Conservation (phyloP, 2,329 filamentous ascomycete genomes). For the Fusarium oxysporum region DNA sequence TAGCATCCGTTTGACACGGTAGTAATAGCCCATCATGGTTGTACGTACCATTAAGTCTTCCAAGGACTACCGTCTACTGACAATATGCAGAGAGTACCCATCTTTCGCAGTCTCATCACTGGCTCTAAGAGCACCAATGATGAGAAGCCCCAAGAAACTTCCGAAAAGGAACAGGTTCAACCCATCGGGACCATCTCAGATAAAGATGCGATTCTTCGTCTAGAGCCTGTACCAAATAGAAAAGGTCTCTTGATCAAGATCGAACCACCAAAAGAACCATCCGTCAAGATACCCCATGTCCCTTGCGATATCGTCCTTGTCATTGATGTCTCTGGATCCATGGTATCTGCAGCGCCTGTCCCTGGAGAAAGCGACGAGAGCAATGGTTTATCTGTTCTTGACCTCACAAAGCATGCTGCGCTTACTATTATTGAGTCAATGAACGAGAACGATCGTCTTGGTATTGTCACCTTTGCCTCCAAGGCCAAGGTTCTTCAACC, state of each 20-base stretch:
- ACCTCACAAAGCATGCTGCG: constrained; percentile 70
- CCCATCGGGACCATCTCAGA: background rate
- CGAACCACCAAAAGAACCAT: constrained; percentile 56
- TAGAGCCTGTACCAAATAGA: constrained; percentile 54
- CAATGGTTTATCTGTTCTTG: constrained; percentile 65
- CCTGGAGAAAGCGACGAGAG: constrained; percentile 60
- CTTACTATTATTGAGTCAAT: constrained; percentile 68
- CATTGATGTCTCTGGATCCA: constrained; percentile 71
- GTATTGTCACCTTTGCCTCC: constrained; percentile 66
- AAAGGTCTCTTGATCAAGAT: constrained; percentile 61
- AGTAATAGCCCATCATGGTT: constrained; percentile 27
- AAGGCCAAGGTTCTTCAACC: constrained; percentile 57
- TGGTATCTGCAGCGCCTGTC: constrained; percentile 60
- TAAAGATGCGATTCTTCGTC: constrained; percentile 41
- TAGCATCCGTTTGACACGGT: background rate
- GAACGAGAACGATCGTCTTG: constrained; percentile 64
- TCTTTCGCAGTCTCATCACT: constrained; percentile 11
- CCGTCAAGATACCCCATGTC: constrained; percentile 51
- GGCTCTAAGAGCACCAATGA: constrained; percentile 1
- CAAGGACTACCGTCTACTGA: background rate
- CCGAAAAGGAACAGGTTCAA: background rate
- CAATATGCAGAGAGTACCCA: constrained; percentile 31
- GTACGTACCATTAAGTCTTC: background rate
- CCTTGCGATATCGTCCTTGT: constrained; percentile 71
- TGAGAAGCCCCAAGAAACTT: background rate